These are phyloP conservation scores for Schizosaccharomyces octosporus DNA, from an alignment of 805 yeast species.

Conservation along the genomic window DNA sequence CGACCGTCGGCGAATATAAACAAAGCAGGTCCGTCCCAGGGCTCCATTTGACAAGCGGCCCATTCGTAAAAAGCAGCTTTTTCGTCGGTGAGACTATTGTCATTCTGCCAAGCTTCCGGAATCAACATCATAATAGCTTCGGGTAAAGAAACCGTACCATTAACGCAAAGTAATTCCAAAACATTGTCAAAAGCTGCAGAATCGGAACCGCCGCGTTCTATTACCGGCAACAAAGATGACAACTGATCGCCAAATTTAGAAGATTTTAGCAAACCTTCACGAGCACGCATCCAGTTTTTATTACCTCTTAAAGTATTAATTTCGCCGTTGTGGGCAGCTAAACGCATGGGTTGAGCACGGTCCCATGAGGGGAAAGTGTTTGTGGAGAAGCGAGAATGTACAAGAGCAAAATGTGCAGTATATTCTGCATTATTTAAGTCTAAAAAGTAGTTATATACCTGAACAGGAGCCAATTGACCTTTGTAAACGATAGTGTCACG, in stretches of 20 bases:
- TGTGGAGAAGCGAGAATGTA: slow-evolving; percentile 91
- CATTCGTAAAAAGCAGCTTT: slow-evolving; percentile 91
- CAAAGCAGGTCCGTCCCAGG: slow-evolving; percentile 98
- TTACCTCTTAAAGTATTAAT: slow-evolving; percentile 91
- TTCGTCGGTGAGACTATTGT: slow-evolving; percentile 62
- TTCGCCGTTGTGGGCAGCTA: slow-evolving; percentile 97
- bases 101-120: slow-evolving; percentile 96
- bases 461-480: slow-evolving; percentile 92
- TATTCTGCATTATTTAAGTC: slow-evolving; percentile 77
- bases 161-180: slow-evolving; percentile 67
- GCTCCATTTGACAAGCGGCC: slow-evolving; percentile 98
- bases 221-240: slow-evolving; percentile 76
- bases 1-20: slow-evolving; percentile 93
- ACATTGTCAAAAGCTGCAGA: slow-evolving; percentile 96
- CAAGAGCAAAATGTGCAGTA: slow-evolving; percentile 86
- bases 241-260: slow-evolving; percentile 71
- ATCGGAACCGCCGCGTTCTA: slow-evolving; percentile 96
- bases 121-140: slow-evolving; percentile 93
- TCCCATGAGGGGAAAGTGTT: slow-evolving; percentile 99
- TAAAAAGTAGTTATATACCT: slow-evolving; percentile 82
- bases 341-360: slow-evolving; percentile 90
- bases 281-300: slow-evolving; percentile 97
- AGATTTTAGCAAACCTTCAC: slow-evolving; percentile 89
- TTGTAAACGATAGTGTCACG: slow-evolving; percentile 81
- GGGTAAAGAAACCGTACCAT: slow-evolving; percentile 76